Percentiles rank a stretch among this genome's conserved stretches.
These are phyloP conservation scores for Solanum tacnaense DNA, from an alignment of 257 asterid species.

Conservation along the genomic window DNA sequence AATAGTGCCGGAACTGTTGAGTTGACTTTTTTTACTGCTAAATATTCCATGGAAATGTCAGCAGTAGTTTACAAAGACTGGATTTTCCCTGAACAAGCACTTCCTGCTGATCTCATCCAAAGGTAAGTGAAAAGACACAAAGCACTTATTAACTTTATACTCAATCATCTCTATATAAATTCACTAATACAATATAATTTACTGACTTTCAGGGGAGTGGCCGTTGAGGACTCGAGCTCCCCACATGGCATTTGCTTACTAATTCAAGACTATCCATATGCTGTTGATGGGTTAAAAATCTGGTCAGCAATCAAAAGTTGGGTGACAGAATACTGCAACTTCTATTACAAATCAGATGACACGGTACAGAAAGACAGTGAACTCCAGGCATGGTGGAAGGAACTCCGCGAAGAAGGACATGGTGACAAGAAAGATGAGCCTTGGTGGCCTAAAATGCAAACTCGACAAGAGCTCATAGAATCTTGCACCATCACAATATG, in stretches of 20 bases:
- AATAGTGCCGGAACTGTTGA: constrained; percentile 16
- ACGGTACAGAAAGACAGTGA: constrained; percentile 34
- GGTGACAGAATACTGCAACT: constrained; percentile 54
- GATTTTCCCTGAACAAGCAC: constrained; percentile 25
- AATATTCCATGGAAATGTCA: constrained; percentile 22
- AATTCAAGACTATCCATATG: constrained; percentile 64
- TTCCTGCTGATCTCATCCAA: constrained; percentile 24
- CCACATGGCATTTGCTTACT: constrained; percentile 57
- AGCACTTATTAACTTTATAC: not conserved
- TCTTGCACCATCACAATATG: constrained; percentile 68
- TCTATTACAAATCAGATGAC: constrained; percentile 48
- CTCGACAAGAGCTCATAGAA: constrained; percentile 32
- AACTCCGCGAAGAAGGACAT: constrained; percentile 52
- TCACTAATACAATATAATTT: not conserved
- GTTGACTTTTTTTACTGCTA: constrained; percentile 6
- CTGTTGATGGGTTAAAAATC: constrained; percentile 70
- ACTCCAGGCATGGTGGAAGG: constrained; percentile 79
- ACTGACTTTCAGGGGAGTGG: constrained; percentile 40
- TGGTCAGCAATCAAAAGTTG: constrained; percentile 73
- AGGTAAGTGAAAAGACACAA: constrained; percentile 6
- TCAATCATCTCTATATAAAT: not conserved
- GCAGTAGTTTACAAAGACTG: constrained; percentile 14
- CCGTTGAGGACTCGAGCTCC: constrained; percentile 43
- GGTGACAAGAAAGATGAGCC: constrained; percentile 56
- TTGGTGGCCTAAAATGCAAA: constrained; percentile 79